Percentiles rank a stretch among this genome's conserved stretches.
Evolutionary conservation across 2,329 filamentous ascomycete genomes (phyloP).

Genomic region (Peltaster fructicola): DNA sequence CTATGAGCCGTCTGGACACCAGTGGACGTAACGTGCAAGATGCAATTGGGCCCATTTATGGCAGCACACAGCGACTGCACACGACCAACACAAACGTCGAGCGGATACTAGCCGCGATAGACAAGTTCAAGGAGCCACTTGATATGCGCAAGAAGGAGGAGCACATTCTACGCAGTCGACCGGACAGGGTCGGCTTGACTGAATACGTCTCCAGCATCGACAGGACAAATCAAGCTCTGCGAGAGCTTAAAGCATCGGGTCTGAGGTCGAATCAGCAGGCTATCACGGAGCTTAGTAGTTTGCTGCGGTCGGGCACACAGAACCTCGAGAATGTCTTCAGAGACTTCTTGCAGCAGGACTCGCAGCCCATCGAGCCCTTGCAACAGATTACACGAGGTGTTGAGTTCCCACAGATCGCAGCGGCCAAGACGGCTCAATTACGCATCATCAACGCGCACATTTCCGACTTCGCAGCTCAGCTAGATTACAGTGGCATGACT

Average conservation of each 20-base stretch:
- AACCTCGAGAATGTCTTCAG: conserved; percentile 77
- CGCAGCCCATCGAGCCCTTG: conserved; percentile 67
- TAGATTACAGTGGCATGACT: conserved; percentile 13
- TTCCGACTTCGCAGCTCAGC: conserved; percentile 12
- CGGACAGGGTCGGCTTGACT: conserved; percentile 60
- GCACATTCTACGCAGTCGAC: conserved; percentile 62
- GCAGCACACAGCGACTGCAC: conserved; percentile 79
- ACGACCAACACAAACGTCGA: conserved; percentile 82
- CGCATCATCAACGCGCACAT: conserved; percentile 52
- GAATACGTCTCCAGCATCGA: conserved; percentile 83
- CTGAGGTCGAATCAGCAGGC: conserved; percentile 82
- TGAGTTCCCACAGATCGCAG: conserved; percentile 58
- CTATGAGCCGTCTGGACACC: conserved; percentile 63
- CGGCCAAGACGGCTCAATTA: conserved; percentile 58
- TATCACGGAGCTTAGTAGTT: conserved; percentile 56
- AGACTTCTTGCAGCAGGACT: conserved; percentile 59
- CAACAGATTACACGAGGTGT: conserved; percentile 77
- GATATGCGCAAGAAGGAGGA: conserved; percentile 88
- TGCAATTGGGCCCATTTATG: conserved; percentile 80
- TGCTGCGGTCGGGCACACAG: conserved; percentile 62
- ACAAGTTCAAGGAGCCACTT: conserved; percentile 72
- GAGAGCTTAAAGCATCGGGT: conserved; percentile 77
- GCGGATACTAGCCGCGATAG: conserved; percentile 67
- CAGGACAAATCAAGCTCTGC: conserved; percentile 67
- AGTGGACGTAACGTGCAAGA: conserved; percentile 83